Evolutionary conservation across 805 yeast genomes (phyloP).

Genomic region (Kockiozyma suomiensis): DNA sequence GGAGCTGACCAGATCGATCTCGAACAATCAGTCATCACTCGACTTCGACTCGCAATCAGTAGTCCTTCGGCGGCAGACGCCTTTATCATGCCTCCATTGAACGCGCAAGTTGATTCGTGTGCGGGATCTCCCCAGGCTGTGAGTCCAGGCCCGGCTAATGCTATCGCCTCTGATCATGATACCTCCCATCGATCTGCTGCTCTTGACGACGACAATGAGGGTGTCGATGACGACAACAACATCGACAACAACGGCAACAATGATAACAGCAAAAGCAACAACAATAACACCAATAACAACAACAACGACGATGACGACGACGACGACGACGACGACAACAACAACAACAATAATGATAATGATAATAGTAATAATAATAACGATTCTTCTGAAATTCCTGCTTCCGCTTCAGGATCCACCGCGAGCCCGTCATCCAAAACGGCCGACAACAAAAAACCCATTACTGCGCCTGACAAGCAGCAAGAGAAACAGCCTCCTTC

Average conservation of each 20-base stretch:
- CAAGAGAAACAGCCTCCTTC: not conserved
- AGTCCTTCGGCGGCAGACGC: constrained; percentile 1
- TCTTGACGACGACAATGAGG: not conserved
- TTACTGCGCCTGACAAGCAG: not conserved
- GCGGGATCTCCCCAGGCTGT: not conserved
- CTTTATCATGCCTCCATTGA: constrained; percentile 2
- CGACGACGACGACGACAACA: not conserved
- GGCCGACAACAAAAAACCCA: too few relatives aligned
- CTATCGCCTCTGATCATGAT: not conserved
- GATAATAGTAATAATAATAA: not conserved
- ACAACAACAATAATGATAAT: not conserved
- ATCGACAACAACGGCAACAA: not conserved
- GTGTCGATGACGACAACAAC: not conserved
- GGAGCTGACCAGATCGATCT: constrained; percentile 1
- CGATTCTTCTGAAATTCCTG: not conserved
- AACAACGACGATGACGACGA: not conserved
- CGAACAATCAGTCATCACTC: not conserved
- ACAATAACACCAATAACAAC: not conserved
- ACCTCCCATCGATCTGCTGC: not conserved
- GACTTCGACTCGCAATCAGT: not conserved
- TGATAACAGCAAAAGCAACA: too few relatives aligned
- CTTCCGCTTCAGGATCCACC: not conserved
- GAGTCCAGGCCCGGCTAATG: not conserved
- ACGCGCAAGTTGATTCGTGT: not conserved
- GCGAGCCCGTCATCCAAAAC: too few relatives aligned